These are phyloP conservation scores for Poronia punctata DNA, from an alignment of 495 filamentous ascomycete genomes.

Conservation along the genomic window DNA sequence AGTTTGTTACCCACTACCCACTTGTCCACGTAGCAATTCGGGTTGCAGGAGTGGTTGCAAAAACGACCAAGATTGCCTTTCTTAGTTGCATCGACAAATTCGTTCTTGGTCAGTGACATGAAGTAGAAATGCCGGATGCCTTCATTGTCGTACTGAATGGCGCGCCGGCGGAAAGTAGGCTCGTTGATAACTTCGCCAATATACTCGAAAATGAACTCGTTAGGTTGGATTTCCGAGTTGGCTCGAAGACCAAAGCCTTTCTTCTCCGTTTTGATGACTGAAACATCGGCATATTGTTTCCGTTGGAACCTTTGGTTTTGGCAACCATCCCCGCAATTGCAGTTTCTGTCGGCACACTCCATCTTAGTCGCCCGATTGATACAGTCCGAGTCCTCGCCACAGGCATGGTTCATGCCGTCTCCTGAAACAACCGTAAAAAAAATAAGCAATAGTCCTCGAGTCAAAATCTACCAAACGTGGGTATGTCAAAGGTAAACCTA, in stretches of 20 bases:
- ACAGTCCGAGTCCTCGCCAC: conserved; percentile 94
- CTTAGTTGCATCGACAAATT: conserved; percentile 97
- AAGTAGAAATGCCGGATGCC: conserved; percentile 99
- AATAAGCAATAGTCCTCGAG: conserved; percentile 17
- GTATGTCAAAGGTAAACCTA: conserved; percentile 51
- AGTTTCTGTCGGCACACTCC: conserved; percentile 79
- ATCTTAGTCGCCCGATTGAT: conserved; percentile 98
- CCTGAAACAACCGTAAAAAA: conserved; percentile 55
- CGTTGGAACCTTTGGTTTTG: conserved; percentile 94
- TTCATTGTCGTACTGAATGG: conserved; percentile 85
- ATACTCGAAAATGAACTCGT: conserved; percentile 97
- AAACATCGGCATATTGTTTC: conserved; percentile 81
- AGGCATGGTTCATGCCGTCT: conserved; percentile 69
- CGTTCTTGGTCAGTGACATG: conserved; percentile 94
- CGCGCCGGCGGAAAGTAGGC: conserved; percentile 74
- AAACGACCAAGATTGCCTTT: conserved; percentile 94
- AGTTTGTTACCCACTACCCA: conserved; percentile 98
- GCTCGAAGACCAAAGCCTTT: conserved; percentile 91
- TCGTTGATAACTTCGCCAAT: conserved; percentile 98
- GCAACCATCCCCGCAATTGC: conserved; percentile 79
- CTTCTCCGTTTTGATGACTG: conserved; percentile 94
- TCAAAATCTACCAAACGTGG: too few relatives aligned
- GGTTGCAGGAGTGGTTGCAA: conserved; percentile 98
- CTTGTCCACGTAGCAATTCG: conserved; percentile 98
- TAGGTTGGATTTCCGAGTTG: conserved; percentile 62